Conservation (phyloP, 2,329 filamentous ascomycete species). For the Diaporthe sp. region DNA sequence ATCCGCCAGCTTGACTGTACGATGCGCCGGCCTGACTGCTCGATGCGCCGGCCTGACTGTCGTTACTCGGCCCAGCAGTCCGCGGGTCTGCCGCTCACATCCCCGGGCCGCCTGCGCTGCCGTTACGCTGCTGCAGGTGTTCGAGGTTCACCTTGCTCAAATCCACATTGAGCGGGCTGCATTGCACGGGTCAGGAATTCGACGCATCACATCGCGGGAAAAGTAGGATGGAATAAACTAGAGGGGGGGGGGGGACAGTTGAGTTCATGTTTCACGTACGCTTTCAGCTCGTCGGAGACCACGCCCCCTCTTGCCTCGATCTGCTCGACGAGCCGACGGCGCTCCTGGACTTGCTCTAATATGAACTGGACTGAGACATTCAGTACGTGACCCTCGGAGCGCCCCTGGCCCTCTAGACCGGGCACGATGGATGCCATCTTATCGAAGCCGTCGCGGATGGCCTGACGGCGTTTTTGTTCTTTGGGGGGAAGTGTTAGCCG, state of each 20-base stretch:
- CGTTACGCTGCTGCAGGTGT: conserved; percentile 33
- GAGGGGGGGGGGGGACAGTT: no score
- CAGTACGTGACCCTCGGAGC: conserved; percentile 88
- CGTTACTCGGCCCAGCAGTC: background rate
- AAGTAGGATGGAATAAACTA: no score
- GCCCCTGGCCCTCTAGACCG: conserved; percentile 84
- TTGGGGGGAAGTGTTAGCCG: background rate
- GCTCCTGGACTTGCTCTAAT: conserved; percentile 70
- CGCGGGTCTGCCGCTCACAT: background rate
- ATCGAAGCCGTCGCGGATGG: conserved; percentile 88
- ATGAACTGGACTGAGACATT: conserved; percentile 78
- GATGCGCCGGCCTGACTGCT: background rate
- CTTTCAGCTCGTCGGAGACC: conserved; percentile 57
- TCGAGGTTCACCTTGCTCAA: conserved; percentile 38
- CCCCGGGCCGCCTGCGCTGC: conserved; percentile 1
- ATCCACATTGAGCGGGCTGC: conserved; percentile 31
- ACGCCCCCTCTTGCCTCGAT: conserved; percentile 72
- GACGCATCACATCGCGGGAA: no score
- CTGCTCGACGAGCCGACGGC: conserved; percentile 69
- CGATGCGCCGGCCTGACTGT: background rate
- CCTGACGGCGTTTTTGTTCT: conserved; percentile 59
- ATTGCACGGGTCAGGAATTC: background rate
- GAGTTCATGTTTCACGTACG: conserved; percentile 37
- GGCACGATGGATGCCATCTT: conserved; percentile 84
- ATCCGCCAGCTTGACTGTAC: background rate